These are phyloP conservation scores for Aspergillus sp. DNA, from an alignment of 2,329 filamentous ascomycete species.

Conservation along the genomic window DNA sequence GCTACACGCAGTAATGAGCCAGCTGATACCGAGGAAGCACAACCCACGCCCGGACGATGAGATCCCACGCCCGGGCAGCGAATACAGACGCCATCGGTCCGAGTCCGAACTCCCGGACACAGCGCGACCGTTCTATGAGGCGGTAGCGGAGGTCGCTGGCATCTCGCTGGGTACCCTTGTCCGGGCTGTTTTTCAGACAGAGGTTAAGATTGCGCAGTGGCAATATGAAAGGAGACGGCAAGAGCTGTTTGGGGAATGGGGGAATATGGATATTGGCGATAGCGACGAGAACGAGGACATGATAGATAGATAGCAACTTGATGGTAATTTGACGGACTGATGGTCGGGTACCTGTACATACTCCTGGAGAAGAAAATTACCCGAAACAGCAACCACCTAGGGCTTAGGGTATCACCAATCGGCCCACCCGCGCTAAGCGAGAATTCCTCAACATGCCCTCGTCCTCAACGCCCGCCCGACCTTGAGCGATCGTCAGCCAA, in stretches of 20 bases:
- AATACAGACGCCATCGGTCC: conserved; percentile 42
- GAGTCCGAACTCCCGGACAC: conserved; percentile 38
- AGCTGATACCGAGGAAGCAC: conserved; percentile 29
- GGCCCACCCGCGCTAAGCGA: conserved; percentile 36
- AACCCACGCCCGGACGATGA: conserved; percentile 28
- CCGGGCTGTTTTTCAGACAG: conserved; percentile 41
- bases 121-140: conserved; percentile 42
- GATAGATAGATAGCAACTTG: not conserved
- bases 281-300: not conserved
- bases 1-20: conserved; percentile 36
- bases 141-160: conserved; percentile 42
- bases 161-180: conserved; percentile 43
- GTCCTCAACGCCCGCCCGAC: conserved; percentile 28
- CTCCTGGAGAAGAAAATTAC: not conserved
- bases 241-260: not conserved
- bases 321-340: not conserved
- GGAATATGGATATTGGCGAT: not conserved
- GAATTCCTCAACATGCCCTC: conserved; percentile 32
- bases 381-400: conserved; percentile 19
- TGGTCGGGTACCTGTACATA: not conserved
- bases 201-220: conserved; percentile 36
- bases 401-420: conserved; percentile 30
- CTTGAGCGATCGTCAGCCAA: conserved; percentile 33
- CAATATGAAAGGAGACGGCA: conserved; percentile 25
- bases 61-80: conserved; percentile 39